Percentiles rank a stretch among this genome's conserved stretches.
Conservation (phyloP, 139 green algal species). For the Coelastrella sp. region DNA sequence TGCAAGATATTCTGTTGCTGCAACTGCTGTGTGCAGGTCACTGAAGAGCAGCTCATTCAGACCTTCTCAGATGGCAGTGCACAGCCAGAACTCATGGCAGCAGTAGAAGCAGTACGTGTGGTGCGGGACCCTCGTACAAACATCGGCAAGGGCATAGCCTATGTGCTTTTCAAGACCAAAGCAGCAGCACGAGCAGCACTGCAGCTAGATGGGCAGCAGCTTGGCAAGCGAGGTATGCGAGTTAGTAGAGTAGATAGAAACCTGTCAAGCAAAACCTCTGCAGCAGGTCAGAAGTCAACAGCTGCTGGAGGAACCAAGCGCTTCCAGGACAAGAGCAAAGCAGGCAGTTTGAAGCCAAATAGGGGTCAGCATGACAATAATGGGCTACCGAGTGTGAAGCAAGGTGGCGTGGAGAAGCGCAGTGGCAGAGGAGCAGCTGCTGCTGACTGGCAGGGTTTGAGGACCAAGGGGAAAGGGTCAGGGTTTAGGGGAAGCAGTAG, state of each 20-base stretch:
- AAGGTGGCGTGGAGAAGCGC: constrained; percentile 7
- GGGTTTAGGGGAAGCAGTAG: constrained; percentile 25
- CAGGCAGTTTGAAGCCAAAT: background rate
- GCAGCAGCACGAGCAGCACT: constrained; percentile 61
- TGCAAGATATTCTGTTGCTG: background rate
- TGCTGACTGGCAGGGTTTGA: constrained; percentile 64
- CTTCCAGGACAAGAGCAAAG: background rate
- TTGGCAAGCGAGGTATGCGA: constrained; percentile 62
- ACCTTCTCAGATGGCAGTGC: constrained; percentile 54
- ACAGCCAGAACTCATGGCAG: constrained; percentile 23
- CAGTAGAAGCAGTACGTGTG: constrained; percentile 85
- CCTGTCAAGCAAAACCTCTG: background rate
- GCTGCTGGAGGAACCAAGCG: background rate
- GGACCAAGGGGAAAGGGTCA: constrained; percentile 62
- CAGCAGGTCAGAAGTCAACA: background rate
- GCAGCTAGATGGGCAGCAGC: constrained; percentile 47
- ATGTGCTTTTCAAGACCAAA: constrained; percentile 76
- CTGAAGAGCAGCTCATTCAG: constrained; percentile 77
- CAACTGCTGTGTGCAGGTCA: background rate
- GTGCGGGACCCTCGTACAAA: constrained; percentile 82
- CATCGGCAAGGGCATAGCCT: constrained; percentile 85
- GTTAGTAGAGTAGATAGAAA: constrained; percentile 53
- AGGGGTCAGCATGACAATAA: background rate
- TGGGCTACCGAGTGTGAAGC: background rate
- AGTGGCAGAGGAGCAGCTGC: background rate